Conservation (phyloP, 768 basidiomycete species). For the Calocera cornea region DNA sequence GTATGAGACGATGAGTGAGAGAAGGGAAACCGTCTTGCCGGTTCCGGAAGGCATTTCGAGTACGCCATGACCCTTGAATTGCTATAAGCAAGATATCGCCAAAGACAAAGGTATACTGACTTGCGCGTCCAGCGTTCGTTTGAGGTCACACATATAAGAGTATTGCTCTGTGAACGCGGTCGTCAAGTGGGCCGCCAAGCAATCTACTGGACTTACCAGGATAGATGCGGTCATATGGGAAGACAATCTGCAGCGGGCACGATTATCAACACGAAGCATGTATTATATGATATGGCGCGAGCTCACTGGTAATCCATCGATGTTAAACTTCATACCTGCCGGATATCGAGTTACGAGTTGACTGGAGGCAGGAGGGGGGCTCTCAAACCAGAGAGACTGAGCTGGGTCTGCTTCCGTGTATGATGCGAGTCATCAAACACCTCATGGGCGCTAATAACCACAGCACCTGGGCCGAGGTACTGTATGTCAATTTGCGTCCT, state of each 20-base stretch:
- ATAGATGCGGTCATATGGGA: constrained; percentile 91
- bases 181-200: constrained; percentile 8
- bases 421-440: too few relatives aligned
- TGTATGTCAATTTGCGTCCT: too few relatives aligned
- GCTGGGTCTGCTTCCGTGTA: too few relatives aligned
- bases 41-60: constrained; percentile 99
- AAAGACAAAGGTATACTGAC: constrained; percentile 30
- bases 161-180: constrained; percentile 63
- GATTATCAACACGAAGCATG: constrained; percentile 8
- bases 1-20: constrained; percentile 93
- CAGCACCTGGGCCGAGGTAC: too few relatives aligned
- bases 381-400: not conserved
- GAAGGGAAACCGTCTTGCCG: constrained; percentile 92
- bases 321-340: constrained; percentile 61
- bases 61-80: constrained; percentile 87
- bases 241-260: constrained; percentile 47
- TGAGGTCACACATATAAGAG: constrained; percentile 98
- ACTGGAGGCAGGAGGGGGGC: constrained; percentile 2
- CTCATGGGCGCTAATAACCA: too few relatives aligned
- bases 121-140: constrained; percentile 87
- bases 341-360: not conserved
- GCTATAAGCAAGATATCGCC: not conserved
- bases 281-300: constrained; percentile 14
- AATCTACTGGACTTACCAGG: constrained; percentile 46
- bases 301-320: constrained; percentile 63